phyloP scores from a whole-genome alignment of 2,329 filamentous ascomycete species.

The Knufia petricola region DNA sequence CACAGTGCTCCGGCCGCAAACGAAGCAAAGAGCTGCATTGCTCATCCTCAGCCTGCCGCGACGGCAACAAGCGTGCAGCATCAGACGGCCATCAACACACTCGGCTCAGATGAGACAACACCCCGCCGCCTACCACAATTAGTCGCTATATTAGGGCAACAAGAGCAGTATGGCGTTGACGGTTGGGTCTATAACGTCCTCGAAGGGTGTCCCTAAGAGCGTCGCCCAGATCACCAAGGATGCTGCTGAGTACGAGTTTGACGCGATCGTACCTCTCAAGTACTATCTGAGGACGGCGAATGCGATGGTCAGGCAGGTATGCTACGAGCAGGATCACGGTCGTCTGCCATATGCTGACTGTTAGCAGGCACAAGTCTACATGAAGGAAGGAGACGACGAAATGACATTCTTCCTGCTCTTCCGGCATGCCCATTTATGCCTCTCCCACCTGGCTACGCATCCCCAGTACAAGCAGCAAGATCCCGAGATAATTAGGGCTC shows the following conservation, averaged over 20 bases:
- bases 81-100: background rate
- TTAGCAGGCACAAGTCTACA: constrained; percentile 67
- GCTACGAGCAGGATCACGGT: constrained; percentile 16
- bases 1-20: background rate
- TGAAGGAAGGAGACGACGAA: constrained; percentile 74
- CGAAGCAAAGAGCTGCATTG: background rate
- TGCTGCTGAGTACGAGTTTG: constrained; percentile 74
- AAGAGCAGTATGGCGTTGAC: constrained; percentile 6
- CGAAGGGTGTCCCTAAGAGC: constrained; percentile 46
- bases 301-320: constrained; percentile 69
- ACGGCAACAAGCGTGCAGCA: background rate
- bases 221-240: constrained; percentile 67
- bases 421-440: constrained; percentile 74
- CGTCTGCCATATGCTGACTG: constrained; percentile 14
- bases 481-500: constrained; percentile 49
- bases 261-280: constrained; percentile 62
- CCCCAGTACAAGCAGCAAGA: constrained; percentile 55
- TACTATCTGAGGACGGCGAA: constrained; percentile 75
- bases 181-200: background rate
- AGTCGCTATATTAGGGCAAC: background rate
- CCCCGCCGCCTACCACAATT: background rate
- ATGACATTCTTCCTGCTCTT: constrained; percentile 88
- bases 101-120: background rate
- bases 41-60: too few relatives aligned
- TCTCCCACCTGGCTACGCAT: constrained; percentile 64